These are phyloP conservation scores for Calendula officinalis DNA, from an alignment of 129 eudicot species.

Conservation along the genomic window DNA sequence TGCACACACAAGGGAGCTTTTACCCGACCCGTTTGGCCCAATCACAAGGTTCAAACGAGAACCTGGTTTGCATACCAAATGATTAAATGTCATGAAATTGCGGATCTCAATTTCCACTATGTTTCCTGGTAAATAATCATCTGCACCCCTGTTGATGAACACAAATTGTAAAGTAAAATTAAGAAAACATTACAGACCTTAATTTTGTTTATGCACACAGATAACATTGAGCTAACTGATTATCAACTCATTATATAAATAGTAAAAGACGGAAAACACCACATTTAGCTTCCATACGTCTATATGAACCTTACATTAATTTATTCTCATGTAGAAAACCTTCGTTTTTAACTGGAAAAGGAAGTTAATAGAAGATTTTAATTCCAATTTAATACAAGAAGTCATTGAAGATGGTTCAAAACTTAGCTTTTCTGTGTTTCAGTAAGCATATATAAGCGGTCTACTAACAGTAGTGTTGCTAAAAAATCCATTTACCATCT, in stretches of 20 bases:
- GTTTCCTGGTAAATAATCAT: constrained; percentile 84
- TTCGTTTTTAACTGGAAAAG: too few species aligned
- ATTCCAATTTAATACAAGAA: too few species aligned
- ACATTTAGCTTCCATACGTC: not conserved
- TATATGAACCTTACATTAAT: not conserved
- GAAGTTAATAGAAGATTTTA: too few species aligned
- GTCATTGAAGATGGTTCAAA: too few species aligned
- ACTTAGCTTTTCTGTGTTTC: too few species aligned
- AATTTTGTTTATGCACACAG: constrained; percentile 8
- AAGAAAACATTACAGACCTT: not conserved
- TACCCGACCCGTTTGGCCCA: constrained; percentile 97
- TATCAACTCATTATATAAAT: not conserved
- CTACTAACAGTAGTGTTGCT: too few species aligned
- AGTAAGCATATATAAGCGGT: too few species aligned
- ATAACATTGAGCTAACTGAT: not conserved
- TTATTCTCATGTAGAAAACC: too few species aligned
- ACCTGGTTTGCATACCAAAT: constrained; percentile 69
- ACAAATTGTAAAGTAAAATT: constrained; percentile 6
- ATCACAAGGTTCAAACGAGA: constrained; percentile 91
- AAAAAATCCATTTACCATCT: too few species aligned
- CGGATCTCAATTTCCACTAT: constrained; percentile 69
- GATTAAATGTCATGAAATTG: constrained; percentile 86
- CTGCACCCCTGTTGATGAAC: constrained; percentile 55
- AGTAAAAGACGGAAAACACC: not conserved
- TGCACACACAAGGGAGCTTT: constrained; percentile 93